Conservation (phyloP, 2,329 filamentous ascomycete species). For the Aspergillus vadensis region DNA sequence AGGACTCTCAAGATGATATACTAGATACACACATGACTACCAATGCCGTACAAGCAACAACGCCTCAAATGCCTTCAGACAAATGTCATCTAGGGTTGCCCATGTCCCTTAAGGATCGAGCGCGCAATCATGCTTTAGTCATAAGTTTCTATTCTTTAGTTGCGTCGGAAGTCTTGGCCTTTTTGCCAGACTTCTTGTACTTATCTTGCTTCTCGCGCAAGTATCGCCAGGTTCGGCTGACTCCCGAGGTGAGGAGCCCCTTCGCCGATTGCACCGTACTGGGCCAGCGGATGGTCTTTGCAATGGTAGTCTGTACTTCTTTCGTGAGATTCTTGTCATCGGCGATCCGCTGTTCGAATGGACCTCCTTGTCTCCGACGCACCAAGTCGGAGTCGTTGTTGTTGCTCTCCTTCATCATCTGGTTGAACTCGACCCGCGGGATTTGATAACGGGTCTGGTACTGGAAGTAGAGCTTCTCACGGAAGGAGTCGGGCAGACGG, state of each 20-base stretch:
- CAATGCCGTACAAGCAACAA: slow-evolving; percentile 11
- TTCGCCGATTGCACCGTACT: slow-evolving; percentile 87
- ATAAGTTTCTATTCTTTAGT: slow-evolving; percentile 21
- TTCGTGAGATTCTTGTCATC: slow-evolving; percentile 68
- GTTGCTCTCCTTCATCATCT: slow-evolving; percentile 75
- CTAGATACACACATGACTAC: slow-evolving; percentile 16
- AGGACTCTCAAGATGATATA: slow-evolving; percentile 10
- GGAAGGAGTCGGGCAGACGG: slow-evolving; percentile 81
- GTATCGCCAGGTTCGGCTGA: slow-evolving; percentile 71
- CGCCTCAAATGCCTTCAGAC: slow-evolving; percentile 21
- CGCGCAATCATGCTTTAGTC: slow-evolving; percentile 13
- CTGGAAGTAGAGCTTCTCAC: slow-evolving; percentile 87
- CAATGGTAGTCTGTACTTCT: slow-evolving; percentile 75
- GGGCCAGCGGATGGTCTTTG: slow-evolving; percentile 88
- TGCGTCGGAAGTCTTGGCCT: slow-evolving; percentile 23
- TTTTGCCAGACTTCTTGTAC: slow-evolving; percentile 47
- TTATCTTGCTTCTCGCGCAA: slow-evolving; percentile 77
- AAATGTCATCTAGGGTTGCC: slow-evolving; percentile 12
- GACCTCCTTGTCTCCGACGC: slow-evolving; percentile 73
- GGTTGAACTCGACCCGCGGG: slow-evolving; percentile 77
- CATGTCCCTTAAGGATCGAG: not conserved
- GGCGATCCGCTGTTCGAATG: slow-evolving; percentile 84
- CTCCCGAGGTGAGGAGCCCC: slow-evolving; percentile 75
- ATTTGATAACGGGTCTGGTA: slow-evolving; percentile 91
- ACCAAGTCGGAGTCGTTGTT: slow-evolving; percentile 68